These are phyloP conservation scores for Yamadazyma tumulicola DNA, from an alignment of 805 yeast species.

Conservation along the genomic window DNA sequence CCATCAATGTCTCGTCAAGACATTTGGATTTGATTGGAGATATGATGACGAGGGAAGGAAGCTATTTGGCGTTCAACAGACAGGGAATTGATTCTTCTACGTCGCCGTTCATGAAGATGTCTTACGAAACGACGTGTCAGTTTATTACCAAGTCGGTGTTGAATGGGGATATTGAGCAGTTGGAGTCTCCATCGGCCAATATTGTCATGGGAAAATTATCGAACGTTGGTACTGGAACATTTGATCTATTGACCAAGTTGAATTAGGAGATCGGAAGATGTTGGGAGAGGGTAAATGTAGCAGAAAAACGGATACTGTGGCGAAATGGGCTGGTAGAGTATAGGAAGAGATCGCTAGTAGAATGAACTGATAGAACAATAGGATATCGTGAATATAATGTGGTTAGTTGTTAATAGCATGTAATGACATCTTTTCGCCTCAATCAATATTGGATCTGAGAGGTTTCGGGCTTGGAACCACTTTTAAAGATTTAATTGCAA, in stretches of 20 bases:
- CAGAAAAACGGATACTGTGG: not conserved
- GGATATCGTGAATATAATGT: not conserved
- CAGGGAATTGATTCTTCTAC: slow-evolving; percentile 97
- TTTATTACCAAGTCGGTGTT: slow-evolving; percentile 94
- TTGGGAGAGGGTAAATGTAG: too few species aligned
- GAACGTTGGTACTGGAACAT: slow-evolving; percentile 93
- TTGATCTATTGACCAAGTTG: slow-evolving; percentile 62
- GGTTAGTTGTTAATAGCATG: slow-evolving; percentile 3
- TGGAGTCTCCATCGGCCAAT: slow-evolving; percentile 90
- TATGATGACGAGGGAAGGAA: slow-evolving; percentile 99
- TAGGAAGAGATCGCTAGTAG: too few species aligned
- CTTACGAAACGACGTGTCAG: slow-evolving; percentile 97
- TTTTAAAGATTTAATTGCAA: too few species aligned
- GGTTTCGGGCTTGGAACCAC: too few species aligned
- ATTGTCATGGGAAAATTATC: slow-evolving; percentile 89
- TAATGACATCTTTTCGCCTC: too few species aligned
- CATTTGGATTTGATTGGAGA: slow-evolving; percentile 97
- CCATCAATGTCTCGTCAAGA: slow-evolving; percentile 86
- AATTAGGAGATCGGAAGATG: slow-evolving; percentile 3
- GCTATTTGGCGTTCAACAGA: slow-evolving; percentile 93
- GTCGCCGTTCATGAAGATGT: slow-evolving; percentile 97
- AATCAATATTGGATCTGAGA: too few species aligned
- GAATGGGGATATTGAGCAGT: slow-evolving; percentile 82
- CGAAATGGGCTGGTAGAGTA: too few species aligned
- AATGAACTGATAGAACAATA: too few species aligned